Percentiles rank a stretch among this genome's conserved stretches.
Evolutionary conservation across 805 yeast genomes (phyloP).

Genomic region (Lachancea nothofagi): DNA sequence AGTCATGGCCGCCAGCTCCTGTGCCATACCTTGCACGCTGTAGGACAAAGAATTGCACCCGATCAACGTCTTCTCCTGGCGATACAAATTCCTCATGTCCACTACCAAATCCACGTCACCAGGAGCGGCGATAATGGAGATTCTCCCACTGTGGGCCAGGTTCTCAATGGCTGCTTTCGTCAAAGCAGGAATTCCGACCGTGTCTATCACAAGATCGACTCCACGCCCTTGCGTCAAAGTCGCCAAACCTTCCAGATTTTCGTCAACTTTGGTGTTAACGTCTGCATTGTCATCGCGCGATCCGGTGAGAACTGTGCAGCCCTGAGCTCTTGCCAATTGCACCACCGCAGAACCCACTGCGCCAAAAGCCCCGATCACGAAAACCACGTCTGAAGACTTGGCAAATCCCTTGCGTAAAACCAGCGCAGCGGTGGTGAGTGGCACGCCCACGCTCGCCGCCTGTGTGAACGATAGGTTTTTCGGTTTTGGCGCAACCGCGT

Average conservation of each 20-base stretch:
- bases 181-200: constrained; percentile 8
- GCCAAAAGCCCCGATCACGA: constrained; percentile 8
- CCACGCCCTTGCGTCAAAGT: constrained; percentile 6
- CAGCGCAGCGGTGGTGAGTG: constrained; percentile 8
- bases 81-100: constrained; percentile 8
- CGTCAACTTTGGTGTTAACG: constrained; percentile 2
- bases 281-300: constrained; percentile 5
- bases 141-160: constrained; percentile 9
- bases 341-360: constrained; percentile 9
- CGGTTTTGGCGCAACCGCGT: constrained; percentile 7
- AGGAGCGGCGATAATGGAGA: constrained; percentile 7
- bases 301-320: constrained; percentile 7
- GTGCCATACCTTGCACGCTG: constrained; percentile 3
- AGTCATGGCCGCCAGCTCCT: constrained; percentile 2
- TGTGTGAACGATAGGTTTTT: constrained; percentile 7
- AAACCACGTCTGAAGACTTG: not conserved
- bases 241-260: not conserved
- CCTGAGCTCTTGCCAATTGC: constrained; percentile 7
- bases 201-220: constrained; percentile 8
- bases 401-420: not conserved
- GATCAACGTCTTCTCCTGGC: constrained; percentile 6
- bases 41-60: constrained; percentile 10
- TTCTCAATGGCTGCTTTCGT: constrained; percentile 4
- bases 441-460: constrained; percentile 10
- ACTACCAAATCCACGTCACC: not conserved